These are phyloP conservation scores for Fraxinus ornus DNA, from an alignment of 305 asterid genomes.

Conservation along the genomic window DNA sequence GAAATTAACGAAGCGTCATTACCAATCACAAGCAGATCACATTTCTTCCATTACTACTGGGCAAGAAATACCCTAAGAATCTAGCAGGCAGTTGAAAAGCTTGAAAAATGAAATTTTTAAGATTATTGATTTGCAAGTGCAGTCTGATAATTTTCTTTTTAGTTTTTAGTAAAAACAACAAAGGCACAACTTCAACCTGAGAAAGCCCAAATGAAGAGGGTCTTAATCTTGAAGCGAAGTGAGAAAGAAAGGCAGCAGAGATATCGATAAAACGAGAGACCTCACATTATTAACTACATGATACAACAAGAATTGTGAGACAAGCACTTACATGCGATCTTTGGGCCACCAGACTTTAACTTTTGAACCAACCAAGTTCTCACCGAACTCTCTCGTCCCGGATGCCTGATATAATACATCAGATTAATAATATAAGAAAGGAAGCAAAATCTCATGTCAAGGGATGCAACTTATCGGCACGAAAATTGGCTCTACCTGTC, in stretches of 20 bases:
- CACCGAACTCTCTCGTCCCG: constrained; percentile 40
- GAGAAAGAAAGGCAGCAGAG: background rate
- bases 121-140: background rate
- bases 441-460: background rate
- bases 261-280: background rate
- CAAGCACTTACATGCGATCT: constrained; percentile 63
- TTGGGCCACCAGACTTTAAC: constrained; percentile 93
- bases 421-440: constrained; percentile 9
- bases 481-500: background rate
- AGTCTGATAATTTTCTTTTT: background rate
- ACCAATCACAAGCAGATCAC: constrained; percentile 22
- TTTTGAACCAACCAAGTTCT: constrained; percentile 69
- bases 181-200: background rate
- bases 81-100: background rate
- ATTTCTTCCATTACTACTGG: background rate
- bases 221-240: background rate
- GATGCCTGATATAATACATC: constrained; percentile 51
- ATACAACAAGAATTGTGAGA: constrained; percentile 8
- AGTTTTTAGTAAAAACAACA: background rate
- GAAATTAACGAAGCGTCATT: constrained; percentile 21
- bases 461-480: constrained; percentile 24
- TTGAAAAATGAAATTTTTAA: background rate
- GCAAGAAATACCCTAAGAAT: background rate
- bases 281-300: background rate
- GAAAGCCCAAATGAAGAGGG: background rate